phyloP scores from a whole-genome alignment of 305 asterid genomes.

The Fraxinus platypoda region DNA sequence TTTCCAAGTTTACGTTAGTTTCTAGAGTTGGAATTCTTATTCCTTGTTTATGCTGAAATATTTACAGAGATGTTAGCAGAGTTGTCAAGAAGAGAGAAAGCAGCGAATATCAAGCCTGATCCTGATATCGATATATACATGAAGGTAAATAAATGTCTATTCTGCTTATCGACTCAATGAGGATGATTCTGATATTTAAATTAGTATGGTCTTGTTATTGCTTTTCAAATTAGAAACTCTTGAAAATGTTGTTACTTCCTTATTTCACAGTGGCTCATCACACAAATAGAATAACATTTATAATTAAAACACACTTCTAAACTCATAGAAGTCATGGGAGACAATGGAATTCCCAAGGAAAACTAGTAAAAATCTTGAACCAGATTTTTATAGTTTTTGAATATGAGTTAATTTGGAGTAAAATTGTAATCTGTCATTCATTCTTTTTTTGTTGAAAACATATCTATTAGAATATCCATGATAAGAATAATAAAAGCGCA shows the following conservation, averaged over 20 bases:
- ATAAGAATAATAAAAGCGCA: neutral
- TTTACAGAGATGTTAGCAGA: conserved; percentile 78
- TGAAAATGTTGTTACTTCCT: neutral
- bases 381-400: neutral
- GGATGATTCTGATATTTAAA: neutral
- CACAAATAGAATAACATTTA: neutral
- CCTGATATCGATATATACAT: conserved; percentile 73
- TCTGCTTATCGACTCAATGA: neutral
- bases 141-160: conserved; percentile 53
- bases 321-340: neutral
- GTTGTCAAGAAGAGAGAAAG: conserved; percentile 79
- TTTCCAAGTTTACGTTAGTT: neutral
- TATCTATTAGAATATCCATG: neutral
- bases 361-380: neutral
- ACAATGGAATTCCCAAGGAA: neutral
- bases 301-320: neutral
- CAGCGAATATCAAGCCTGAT: conserved; percentile 76
- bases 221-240: neutral
- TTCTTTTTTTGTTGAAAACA: neutral
- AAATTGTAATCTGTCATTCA: neutral
- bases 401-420: neutral
- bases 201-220: neutral
- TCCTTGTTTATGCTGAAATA: neutral
- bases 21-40: neutral
- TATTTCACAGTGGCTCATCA: neutral